Base-by-base conservation (phyloP, 345 rosid genomes). In the Acer negundo region DNA sequence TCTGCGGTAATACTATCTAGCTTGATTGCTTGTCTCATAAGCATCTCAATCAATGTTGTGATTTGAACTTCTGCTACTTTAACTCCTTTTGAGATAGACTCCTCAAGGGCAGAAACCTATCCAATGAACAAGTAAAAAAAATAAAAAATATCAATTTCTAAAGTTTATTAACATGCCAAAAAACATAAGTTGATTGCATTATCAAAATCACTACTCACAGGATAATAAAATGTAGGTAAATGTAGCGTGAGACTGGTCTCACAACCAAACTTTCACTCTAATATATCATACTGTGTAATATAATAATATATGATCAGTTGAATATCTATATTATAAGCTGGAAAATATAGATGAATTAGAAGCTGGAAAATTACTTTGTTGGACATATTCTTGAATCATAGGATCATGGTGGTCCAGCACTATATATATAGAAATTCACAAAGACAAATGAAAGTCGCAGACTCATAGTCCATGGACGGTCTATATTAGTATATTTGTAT, bases 21-120 rank as follows among this genome's bases (percentile, higher is more conserved):
- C 89, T 85, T 89, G 63, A 87, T 44, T 8, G 91, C 92, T 75
- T 86, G 92, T 77, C 89, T 80, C 89, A 90, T 89, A 2, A 85
- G 86, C 89, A 90, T 86, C 85, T 89, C 94, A 0, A 70, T 80
- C 67, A 87, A 72, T n/a, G 91, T 89, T 26, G 92, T 84, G 71
- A 87, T 86, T 20, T 89, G 91, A 63, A 87, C 82, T 65, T 90
- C 92, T 6, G 88, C 78, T 56, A 82, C 91, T 67, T 89, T 86
- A 0, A 51, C 56, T 35, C 91, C 85, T 1, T 75, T 75, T 24
- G 88, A 75, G 49, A 86, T 80, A 0, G 88, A 85, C 70, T 87
- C 82, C 12, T 89, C 90, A 19, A 85, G 85, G 7, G 83, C 80
- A 5, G 76, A 82, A 74, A 85, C 88, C 89, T 87, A 46, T 40